Percentiles rank a stretch among this genome's conserved stretches.
Conservation (phyloP, 345 rosid genomes). For the Cardamine occulta region DNA sequence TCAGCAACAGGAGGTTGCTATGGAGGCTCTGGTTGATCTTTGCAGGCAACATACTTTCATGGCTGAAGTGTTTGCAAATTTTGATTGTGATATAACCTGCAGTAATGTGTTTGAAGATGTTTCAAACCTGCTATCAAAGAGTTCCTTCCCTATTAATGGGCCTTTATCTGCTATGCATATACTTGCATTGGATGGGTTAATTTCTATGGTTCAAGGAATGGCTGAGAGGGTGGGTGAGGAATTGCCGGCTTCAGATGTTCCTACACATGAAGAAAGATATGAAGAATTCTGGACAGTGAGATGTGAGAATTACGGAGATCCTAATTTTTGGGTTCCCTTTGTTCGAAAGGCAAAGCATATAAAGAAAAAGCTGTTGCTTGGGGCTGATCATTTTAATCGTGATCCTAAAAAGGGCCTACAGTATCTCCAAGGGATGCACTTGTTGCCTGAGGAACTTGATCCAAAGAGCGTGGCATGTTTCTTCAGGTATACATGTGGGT, state of each 20-base stretch:
- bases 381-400: slow-evolving; percentile 73
- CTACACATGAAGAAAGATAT: slow-evolving; percentile 49
- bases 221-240: slow-evolving; percentile 63
- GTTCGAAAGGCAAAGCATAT: slow-evolving; percentile 58
- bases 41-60: slow-evolving; percentile 68
- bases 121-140: slow-evolving; percentile 65
- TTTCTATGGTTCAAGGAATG: slow-evolving; percentile 62
- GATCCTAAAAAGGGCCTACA: slow-evolving; percentile 72
- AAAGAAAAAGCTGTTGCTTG: slow-evolving; percentile 63
- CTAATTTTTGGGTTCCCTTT: slow-evolving; percentile 65
- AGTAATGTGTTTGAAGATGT: slow-evolving; percentile 72
- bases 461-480: slow-evolving; percentile 70
- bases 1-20: slow-evolving; percentile 81
- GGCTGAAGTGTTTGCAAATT: slow-evolving; percentile 73
- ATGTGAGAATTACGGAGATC: slow-evolving; percentile 61
- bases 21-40: slow-evolving; percentile 80
- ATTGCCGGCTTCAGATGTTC: slow-evolving; percentile 41
- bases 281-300: slow-evolving; percentile 60
- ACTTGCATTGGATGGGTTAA: slow-evolving; percentile 73
- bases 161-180: slow-evolving; percentile 79
- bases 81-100: slow-evolving; percentile 76
- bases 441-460: slow-evolving; percentile 70
- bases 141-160: slow-evolving; percentile 72
- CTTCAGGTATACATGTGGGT: slow-evolving; percentile 72
- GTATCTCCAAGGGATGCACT: slow-evolving; percentile 67